These are phyloP conservation scores for Paxillus involutus DNA, from an alignment of 768 basidiomycete genomes.

Conservation along the genomic window DNA sequence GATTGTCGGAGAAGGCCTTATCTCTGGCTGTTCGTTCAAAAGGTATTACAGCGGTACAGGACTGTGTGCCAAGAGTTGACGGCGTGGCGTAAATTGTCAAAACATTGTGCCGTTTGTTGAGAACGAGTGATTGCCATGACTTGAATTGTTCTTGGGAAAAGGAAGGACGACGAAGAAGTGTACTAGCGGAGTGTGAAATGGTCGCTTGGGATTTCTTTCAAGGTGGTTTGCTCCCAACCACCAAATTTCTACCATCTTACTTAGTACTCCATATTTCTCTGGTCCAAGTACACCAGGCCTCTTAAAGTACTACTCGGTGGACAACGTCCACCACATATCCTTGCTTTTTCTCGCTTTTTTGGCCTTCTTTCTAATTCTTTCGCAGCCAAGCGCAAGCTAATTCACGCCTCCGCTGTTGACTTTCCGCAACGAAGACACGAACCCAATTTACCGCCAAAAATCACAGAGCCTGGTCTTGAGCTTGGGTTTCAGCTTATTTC, in stretches of 20 bases:
- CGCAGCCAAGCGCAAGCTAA: conserved; percentile 31
- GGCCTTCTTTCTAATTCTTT: conserved; percentile 22
- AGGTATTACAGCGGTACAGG: too few relatives aligned
- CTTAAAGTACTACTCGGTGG: conserved; percentile 34
- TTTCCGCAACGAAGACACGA: conserved; percentile 30
- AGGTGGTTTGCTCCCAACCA: conserved; percentile 29
- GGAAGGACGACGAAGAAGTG: conserved; percentile 8
- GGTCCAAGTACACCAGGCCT: conserved; percentile 33
- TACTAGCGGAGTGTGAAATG: conserved; percentile 35
- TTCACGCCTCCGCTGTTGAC: conserved; percentile 26
- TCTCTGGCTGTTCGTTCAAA: too few relatives aligned
- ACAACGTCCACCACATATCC: conserved; percentile 32
- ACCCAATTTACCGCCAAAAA: conserved; percentile 13
- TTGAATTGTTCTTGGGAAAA: conserved; percentile 21
- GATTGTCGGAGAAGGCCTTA: too few relatives aligned
- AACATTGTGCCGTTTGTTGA: too few relatives aligned
- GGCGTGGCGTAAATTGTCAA: too few relatives aligned
- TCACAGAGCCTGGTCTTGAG: conserved; percentile 15
- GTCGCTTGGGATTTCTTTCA: conserved; percentile 23
- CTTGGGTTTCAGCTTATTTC: conserved; percentile 20
- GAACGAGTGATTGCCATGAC: neutral
- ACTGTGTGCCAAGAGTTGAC: too few relatives aligned
- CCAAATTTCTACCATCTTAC: conserved; percentile 36
- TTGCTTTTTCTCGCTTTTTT: conserved; percentile 22
- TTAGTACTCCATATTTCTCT: conserved; percentile 38